These are phyloP conservation scores for Phytopythium vexans DNA, from an alignment of 352 stramenopile genomes.

Conservation along the genomic window DNA sequence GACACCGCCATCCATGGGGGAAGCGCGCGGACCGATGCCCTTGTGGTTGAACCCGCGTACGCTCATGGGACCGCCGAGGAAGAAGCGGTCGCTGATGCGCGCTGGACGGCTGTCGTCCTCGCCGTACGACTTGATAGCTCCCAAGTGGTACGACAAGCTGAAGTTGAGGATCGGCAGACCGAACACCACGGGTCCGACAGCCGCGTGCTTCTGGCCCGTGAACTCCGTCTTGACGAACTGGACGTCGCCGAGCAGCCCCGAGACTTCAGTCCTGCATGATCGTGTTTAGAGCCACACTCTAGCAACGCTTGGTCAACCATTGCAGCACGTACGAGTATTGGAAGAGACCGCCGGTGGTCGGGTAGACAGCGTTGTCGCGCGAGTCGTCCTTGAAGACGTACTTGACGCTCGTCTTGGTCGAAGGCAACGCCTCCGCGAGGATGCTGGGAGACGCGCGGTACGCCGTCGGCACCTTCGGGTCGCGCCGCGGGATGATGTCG, in stretches of 20 bases:
- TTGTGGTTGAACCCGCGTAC: constrained; percentile 91
- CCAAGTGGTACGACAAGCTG: constrained; percentile 74
- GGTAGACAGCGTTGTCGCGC: constrained; percentile 85
- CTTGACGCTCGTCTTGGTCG: constrained; percentile 90
- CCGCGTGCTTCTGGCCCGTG: constrained; percentile 79
- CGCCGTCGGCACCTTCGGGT: constrained; percentile 81
- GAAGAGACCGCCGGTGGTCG: constrained; percentile 86
- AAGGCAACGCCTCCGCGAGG: constrained; percentile 86
- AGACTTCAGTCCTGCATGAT: constrained; percentile 70
- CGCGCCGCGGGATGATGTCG: constrained; percentile 82
- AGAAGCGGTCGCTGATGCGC: constrained; percentile 91
- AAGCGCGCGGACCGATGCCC: constrained; percentile 84
- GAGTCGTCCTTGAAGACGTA: constrained; percentile 92
- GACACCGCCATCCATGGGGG: constrained; percentile 83
- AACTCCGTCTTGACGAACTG: constrained; percentile 88
- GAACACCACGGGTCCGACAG: constrained; percentile 57
- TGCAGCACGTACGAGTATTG: constrained; percentile 64
- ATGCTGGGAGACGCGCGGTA: constrained; percentile 90
- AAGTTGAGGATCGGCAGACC: constrained; percentile 73
- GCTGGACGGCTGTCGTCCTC: constrained; percentile 65
- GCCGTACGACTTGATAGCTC: constrained; percentile 80
- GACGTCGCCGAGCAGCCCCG: constrained; percentile 83
- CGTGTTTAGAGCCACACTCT: neutral
- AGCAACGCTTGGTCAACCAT: neutral
- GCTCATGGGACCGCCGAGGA: constrained; percentile 86